Base-by-base conservation (phyloP, 1,284 basidiomycete genomes). In the Trametes hirsuta region DNA sequence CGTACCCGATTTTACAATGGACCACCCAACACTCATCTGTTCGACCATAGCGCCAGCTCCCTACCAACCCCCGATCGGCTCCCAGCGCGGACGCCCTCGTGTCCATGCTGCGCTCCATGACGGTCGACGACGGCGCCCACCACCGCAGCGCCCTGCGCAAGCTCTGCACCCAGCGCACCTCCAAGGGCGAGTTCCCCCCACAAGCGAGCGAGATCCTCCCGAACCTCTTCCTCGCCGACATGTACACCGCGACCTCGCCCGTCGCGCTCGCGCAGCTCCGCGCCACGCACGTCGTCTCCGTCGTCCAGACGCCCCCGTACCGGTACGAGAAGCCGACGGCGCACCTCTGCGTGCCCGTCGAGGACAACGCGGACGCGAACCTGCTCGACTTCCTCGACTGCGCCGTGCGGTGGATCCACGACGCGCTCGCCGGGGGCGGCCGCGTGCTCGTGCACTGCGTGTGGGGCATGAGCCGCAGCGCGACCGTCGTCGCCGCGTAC, bases 401-500 rank as follows among this genome's bases (percentile, higher is more conserved):
- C 22, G 47, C 66, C 21, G 59, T 68, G 3, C 55, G 41, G 1
- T 74, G 71, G 65, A 68, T 74, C 22, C 49, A 37, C 22, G 50
- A 44, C 34, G 69, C 69, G 15, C 58, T 74, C n/a, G 47, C 36
- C 4, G 15, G n/a, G 1, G 54, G 59, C 12, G 68, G 63, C 12
- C 62, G 54, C 34, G 67, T 69, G 21, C 57, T 69, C 60, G 79
- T 84, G n/a, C 82, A 84, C 67, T 83, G 82, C 68, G 73, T 79
- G 24, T 79, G 80, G 63, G 82, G 82, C 45, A 79, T 83, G 61
- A 80, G 77, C 63, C 71, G 82, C 41, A 79, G 77, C 59, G 76
- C 81, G 14, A 80, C 77, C 21, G 71, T 82, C 37, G 80, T 79
- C 39, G 73, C 80, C 24, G 82, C 80, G 2, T 81, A 80, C 68